phyloP scores from a whole-genome alignment of 495 filamentous ascomycete species.

The Aspergillus steynii region DNA sequence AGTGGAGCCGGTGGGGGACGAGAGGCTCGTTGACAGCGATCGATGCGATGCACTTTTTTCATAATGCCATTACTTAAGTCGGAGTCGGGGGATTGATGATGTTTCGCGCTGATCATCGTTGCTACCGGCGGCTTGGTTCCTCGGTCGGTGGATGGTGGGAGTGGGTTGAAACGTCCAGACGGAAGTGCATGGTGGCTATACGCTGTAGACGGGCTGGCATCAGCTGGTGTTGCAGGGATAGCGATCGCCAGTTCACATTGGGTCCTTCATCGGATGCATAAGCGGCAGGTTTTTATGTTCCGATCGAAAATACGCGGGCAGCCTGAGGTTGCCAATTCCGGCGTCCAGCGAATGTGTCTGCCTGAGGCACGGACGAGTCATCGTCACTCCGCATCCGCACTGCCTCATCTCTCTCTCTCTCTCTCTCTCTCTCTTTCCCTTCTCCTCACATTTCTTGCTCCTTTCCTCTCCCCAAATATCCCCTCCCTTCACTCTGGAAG shows the following conservation, averaged over 20 bases:
- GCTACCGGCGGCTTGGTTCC: too few species aligned
- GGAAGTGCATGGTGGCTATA: too few species aligned
- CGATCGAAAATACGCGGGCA: not conserved
- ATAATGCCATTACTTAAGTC: too few species aligned
- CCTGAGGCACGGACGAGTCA: not conserved
- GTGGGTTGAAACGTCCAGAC: too few species aligned
- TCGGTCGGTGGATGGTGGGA: too few species aligned
- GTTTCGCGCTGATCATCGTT: too few species aligned
- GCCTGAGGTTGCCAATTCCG: not conserved
- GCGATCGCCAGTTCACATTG: too few species aligned
- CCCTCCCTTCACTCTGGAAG: not conserved
- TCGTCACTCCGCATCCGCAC: not conserved
- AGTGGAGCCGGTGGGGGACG: not conserved
- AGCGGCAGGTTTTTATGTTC: not conserved
- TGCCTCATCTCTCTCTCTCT: not conserved
- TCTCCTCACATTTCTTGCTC: not conserved
- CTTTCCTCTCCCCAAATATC: constrained; percentile 4
- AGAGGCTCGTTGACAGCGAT: not conserved
- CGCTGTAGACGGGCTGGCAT: too few species aligned
- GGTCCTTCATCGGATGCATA: too few species aligned
- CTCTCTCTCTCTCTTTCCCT: not conserved
- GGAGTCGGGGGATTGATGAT: too few species aligned
- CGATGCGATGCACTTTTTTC: not conserved
- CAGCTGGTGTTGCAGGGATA: too few species aligned
- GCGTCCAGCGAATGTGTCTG: not conserved